Evolutionary conservation across 345 rosid genomes (phyloP), one percentile per base, ranked within the genome.

Genomic region (Populus euphratica): DNA sequence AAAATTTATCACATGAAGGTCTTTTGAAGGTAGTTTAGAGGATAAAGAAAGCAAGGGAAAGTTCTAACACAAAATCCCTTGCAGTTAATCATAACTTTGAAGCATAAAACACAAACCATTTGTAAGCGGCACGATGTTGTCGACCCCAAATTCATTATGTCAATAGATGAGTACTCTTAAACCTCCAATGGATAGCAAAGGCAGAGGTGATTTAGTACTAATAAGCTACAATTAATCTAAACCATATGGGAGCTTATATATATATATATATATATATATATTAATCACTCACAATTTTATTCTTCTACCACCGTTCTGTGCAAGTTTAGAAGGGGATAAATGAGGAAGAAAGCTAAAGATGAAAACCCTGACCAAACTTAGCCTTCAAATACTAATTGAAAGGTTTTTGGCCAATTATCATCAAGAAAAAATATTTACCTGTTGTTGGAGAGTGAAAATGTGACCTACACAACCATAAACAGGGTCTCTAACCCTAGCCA

Each of bases 401-500:
- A 59, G 14, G 13, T 36, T 27, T 63, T 36, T 23, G 43, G 11
- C 25, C 18, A 38, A 29, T 29, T 5, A 4, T 17, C 25, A 33
- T 20, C 21, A 54, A 33, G 41, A 20, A 4, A 52, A 33, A 11
- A 20, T 1, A 72, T 12, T 54, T 70, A 77, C 79, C 98, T 94
- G 98, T 35, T 91, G 92, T 78, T 94, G 98, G 70, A 94, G 93
- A 38, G 93, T 77, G 78, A 91, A 88, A 80, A 93, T 87, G 75
- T 90, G 97, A 17, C 85, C 90, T 35, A 90, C 95, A 59, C 91
- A 88, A 76, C 98, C 98, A 67, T 93, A 87, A 52, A 94, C 92
- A 68, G 98, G 98, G 80, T 93, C 98, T 71, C 88, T 81, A 75
- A 88, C 81, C 84, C 98, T 87, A 44, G 98, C 92, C 74, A 88